phyloP scores from a whole-genome alignment of 2,329 filamentous ascomycete genomes.

The Claviceps monticola region DNA sequence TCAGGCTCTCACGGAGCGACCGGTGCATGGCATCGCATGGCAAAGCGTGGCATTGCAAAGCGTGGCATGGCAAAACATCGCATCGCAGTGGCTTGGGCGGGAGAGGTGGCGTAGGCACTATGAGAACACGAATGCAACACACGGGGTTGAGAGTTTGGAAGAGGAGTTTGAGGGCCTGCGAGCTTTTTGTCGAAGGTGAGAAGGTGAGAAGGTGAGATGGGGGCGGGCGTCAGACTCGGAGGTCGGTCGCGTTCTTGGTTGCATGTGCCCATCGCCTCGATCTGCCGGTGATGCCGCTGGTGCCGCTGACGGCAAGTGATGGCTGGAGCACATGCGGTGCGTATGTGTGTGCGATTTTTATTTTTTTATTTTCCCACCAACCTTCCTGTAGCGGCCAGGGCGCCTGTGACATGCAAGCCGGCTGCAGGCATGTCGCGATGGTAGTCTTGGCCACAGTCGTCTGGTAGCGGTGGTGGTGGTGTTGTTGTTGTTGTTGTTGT shows the following conservation, averaged over 20 bases:
- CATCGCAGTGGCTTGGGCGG: not conserved
- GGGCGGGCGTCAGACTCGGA: not conserved
- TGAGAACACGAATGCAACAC: slow-evolving; percentile 1
- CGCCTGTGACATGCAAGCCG: not conserved
- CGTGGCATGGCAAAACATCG: not conserved
- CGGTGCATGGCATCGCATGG: not conserved
- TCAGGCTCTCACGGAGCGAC: not conserved
- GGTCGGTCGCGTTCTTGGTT: not conserved
- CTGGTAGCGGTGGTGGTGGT: not conserved
- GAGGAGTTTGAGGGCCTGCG: not conserved
- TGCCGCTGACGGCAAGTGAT: not conserved
- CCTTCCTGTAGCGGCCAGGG: not conserved
- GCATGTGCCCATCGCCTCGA: not conserved
- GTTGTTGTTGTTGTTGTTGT: not conserved
- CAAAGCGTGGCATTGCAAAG: not conserved
- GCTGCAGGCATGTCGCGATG: not conserved
- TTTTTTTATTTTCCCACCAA: not conserved
- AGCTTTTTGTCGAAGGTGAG: not conserved
- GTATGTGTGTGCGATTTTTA: not conserved
- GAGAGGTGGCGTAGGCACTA: not conserved
- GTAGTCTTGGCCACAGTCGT: not conserved
- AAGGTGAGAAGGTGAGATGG: not conserved
- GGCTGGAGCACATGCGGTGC: not conserved
- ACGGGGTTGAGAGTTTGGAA: not conserved
- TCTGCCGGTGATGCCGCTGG: not conserved